Conservation (phyloP, 495 filamentous ascomycete genomes). For the Evernia prunastri region DNA sequence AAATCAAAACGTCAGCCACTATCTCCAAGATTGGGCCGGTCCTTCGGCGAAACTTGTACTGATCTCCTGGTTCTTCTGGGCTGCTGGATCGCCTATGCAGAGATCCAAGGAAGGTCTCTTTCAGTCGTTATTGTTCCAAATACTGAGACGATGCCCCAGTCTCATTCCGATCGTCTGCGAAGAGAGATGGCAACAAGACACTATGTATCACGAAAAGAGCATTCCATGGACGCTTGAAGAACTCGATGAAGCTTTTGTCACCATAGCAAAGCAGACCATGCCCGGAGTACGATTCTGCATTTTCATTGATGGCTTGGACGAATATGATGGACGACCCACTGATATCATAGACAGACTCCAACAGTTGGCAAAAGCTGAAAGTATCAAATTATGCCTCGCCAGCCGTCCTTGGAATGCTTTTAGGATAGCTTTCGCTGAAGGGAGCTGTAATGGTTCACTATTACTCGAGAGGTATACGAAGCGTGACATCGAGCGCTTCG, state of each 20-base stretch:
- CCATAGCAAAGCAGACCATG: neutral
- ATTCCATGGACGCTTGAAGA: constrained; percentile 10
- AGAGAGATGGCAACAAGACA: neutral
- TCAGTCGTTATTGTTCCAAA: constrained; percentile 37
- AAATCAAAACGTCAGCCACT: neutral
- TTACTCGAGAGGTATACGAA: constrained; percentile 16
- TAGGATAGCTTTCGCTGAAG: constrained; percentile 30
- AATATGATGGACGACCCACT: constrained; percentile 28
- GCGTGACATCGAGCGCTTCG: constrained; percentile 18
- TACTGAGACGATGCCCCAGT: constrained; percentile 31
- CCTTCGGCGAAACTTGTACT: neutral
- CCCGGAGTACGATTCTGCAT: constrained; percentile 33
- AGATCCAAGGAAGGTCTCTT: constrained; percentile 41
- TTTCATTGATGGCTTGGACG: constrained; percentile 48
- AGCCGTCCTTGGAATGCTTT: constrained; percentile 47
- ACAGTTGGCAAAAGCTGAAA: constrained; percentile 11
- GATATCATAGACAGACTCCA: constrained; percentile 27
- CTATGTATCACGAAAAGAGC: constrained; percentile 1
- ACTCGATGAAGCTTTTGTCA: constrained; percentile 1
- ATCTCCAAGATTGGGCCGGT: constrained; percentile 11
- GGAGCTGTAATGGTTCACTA: constrained; percentile 3
- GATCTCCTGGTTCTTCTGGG: constrained; percentile 40
- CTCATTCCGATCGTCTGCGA: constrained; percentile 28
- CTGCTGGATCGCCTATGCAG: constrained; percentile 33
- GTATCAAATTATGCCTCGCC: constrained; percentile 46